These are phyloP conservation scores for Cadophora malorum DNA, from an alignment of 2,329 filamentous ascomycete genomes.

Conservation along the genomic window DNA sequence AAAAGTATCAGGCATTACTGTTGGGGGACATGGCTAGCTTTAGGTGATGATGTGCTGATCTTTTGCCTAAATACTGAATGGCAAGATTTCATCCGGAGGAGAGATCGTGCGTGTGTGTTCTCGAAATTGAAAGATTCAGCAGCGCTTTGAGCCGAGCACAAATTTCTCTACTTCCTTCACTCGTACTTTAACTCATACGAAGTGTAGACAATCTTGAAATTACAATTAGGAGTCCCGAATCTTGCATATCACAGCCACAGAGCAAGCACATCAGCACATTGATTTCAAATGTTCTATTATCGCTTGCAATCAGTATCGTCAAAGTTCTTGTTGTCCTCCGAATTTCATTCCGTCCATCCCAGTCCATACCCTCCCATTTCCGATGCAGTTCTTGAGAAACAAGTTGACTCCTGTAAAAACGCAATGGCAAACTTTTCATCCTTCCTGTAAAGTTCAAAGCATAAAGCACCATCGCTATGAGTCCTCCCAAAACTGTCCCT, in stretches of 20 bases:
- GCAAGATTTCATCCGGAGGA: background rate
- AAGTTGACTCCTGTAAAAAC: conserved; percentile 3
- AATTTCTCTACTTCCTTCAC: background rate
- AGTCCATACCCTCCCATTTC: background rate
- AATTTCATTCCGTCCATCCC: background rate
- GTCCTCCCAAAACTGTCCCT: conserved; percentile 15
- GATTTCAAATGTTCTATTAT: conserved; percentile 12
- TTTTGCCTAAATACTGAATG: background rate
- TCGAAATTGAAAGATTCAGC: background rate
- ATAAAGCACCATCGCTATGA: conserved; percentile 19
- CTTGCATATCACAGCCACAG: background rate
- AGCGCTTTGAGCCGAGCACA: background rate
- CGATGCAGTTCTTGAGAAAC: background rate
- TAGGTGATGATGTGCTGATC: conserved; percentile 10
- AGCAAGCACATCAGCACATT: background rate
- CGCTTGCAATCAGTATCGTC: conserved; percentile 1
- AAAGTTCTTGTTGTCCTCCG: background rate
- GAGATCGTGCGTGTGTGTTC: background rate
- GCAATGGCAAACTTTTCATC: background rate
- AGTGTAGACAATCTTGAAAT: background rate
- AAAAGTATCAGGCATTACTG: conserved; percentile 78
- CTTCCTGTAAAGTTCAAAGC: conserved; percentile 14
- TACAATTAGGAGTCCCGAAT: background rate
- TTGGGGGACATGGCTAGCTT: conserved; percentile 70
- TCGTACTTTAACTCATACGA: background rate